Base-by-base conservation (phyloP, 306 rosid genomes). In the Acacia melanoxylon region DNA sequence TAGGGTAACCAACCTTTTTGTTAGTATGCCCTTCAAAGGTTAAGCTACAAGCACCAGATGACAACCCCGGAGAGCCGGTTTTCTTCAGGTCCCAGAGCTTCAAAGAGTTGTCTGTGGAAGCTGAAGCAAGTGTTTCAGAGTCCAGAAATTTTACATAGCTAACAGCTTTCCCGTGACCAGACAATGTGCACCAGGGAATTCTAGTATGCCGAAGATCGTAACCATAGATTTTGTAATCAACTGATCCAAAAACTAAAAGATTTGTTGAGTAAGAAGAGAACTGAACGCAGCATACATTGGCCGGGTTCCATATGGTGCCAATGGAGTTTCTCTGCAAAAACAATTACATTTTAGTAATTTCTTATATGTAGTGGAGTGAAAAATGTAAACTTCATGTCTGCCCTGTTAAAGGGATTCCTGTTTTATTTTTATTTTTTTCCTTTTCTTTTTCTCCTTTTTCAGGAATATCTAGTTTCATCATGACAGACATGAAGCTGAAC, bases 241-340 rank as follows among this genome's bases (percentile, higher is more conserved):
- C 91, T 56, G 92, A 89, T 51, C 99, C 99, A n/a, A 95, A 89
- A 69, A 91, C 89, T 80, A 95, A 85, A 69, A 89, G 86, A 83
- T 95, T 81, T 63, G 91, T 77, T 33, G 98, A 93, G 87, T 83
- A 90, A 66, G 90, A 17, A 42, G 97, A 93, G 90, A 95, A 95
- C 86, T 95, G 98, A 82, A 95, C 97, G 82, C 98, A 93, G 85
- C 99, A 93, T 68, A 95, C 95, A 83, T 92, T 92, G 48, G 97
- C 97, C 61, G 79, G 81, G 80, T 63, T 92, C 91, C 83, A 77
- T 65, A 95, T 89, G 65, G 99, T 93, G 78, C 92, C 87, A 40
- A 91, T 29, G 85, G 91, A 89, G 67, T 86, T 91, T 85, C 81
- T 91, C 99, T 95, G 92, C 85, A 86, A 54, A 87, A 86, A 24